Base-by-base conservation (phyloP, 2,329 filamentous ascomycete species). In the Colletotrichum filicis region DNA sequence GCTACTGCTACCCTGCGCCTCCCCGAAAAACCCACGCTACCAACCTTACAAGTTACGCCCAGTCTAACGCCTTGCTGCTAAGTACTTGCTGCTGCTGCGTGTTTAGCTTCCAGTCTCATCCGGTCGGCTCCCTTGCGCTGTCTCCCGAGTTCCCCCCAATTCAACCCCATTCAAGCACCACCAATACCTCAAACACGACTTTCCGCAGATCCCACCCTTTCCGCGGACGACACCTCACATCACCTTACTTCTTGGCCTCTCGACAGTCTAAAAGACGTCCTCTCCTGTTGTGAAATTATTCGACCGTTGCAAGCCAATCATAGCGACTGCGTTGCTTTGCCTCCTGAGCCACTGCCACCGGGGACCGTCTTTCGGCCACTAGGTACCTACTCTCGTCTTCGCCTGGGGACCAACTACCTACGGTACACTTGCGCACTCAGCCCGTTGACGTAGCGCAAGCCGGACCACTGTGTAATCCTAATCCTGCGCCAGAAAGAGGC, bases 401-500 rank as follows among this genome's bases (percentile, higher is more conserved):
- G 19, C 53, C 49, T 11, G 11, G 19, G 9, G 14, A 30, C 24
- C 32, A 53, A 11, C 24, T 8, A 14, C 24, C 24, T 12, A 52
- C 24, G 55, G 19, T 32, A 46, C 70, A 35, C 58, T 57, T 59
- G 55, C 66, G 62, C 42, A 37, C 56, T 70, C 70, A 35, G 55
- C 68, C 68, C 62, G 63, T 72, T 74, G 67, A 74, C 69, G 72
- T 73, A 73, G 64, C 69, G 53, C 69, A 61, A 60, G n/a, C 49
- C 72, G 63, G 63, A 62, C 53, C 52, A 65, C 59, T 61, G 63
- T 73, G 72, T 69, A 74, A 74, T 75, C 68, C 74, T 72, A 74
- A 66, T 56, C 68, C 72, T 76, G 76, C 75, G 74, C 74, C 74
- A 73, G 77, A 77, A 77, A 74, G 77, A 77, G 77, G 77, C 76